These are phyloP conservation scores for Aplosporella prunicola DNA, from an alignment of 2,329 filamentous ascomycete genomes.

Conservation along the genomic window DNA sequence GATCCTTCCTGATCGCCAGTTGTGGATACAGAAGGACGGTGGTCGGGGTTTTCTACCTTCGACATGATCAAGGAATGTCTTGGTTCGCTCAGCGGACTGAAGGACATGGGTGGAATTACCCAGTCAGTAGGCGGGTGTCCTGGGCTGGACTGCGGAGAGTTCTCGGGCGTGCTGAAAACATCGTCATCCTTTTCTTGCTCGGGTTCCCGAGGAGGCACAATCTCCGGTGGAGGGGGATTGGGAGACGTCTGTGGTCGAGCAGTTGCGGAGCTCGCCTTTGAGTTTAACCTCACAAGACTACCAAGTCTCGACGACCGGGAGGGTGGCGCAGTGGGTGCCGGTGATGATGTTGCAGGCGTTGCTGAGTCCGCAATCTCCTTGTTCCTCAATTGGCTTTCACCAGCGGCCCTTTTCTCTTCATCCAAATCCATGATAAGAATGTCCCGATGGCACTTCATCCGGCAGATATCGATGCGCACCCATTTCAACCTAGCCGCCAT, in stretches of 20 bases:
- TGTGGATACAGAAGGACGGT: conserved; percentile 23
- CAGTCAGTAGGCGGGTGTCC: conserved; percentile 22
- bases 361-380: conserved; percentile 13
- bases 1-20: conserved; percentile 19
- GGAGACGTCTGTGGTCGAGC: conserved; percentile 18
- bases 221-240: conserved; percentile 23
- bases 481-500: conserved; percentile 86
- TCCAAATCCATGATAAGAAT: conserved; percentile 78
- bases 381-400: conserved; percentile 20
- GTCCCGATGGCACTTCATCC: conserved; percentile 79
- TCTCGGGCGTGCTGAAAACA: conserved; percentile 37
- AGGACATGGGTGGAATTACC: conserved; percentile 23
- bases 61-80: conserved; percentile 5
- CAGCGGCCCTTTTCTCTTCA: conserved; percentile 51
- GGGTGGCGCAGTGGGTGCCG: neutral
- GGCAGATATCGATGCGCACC: conserved; percentile 91
- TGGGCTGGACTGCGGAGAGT: conserved; percentile 30
- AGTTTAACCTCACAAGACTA: conserved; percentile 25
- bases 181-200: conserved; percentile 30
- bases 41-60: conserved; percentile 19
- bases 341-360: conserved; percentile 4
- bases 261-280: conserved; percentile 24
- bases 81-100: conserved; percentile 20
- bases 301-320: conserved; percentile 19
- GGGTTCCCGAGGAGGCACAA: conserved; percentile 23